Evolutionary conservation across 805 yeast genomes (phyloP).

Genomic region (Starmera caribaea): DNA sequence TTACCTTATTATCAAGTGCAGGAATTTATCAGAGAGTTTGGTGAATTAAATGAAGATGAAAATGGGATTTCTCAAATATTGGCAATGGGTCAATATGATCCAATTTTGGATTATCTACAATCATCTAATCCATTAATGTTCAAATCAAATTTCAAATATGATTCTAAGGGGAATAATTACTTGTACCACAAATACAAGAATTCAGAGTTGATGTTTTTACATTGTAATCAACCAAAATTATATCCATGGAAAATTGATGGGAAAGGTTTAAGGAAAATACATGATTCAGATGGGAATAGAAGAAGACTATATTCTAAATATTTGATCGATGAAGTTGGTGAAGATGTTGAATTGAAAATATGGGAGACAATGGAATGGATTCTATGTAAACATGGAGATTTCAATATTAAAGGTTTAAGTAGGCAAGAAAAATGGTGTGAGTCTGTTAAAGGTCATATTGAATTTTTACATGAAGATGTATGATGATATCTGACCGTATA

Average conservation of each 20-base stretch:
- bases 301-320: constrained; percentile 13
- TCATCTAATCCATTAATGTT: constrained; percentile 6
- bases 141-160: constrained; percentile 8
- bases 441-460: constrained; percentile 27
- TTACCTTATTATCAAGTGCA: constrained; percentile 46
- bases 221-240: constrained; percentile 20
- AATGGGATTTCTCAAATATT: constrained; percentile 31
- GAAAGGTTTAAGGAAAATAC: constrained; percentile 14
- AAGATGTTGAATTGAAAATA: constrained; percentile 20
- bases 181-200: constrained; percentile 10
- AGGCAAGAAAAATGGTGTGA: constrained; percentile 28
- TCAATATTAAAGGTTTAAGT: constrained; percentile 28
- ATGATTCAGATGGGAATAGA: constrained; percentile 11
- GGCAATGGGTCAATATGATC: constrained; percentile 49
- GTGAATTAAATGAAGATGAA: constrained; percentile 24
- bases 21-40: constrained; percentile 45
- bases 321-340: constrained; percentile 15
- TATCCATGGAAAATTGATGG: constrained; percentile 21
- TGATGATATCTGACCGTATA: too few relatives aligned
- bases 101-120: constrained; percentile 29
- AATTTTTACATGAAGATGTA: constrained; percentile 19
- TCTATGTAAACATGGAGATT: constrained; percentile 21
- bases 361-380: constrained; percentile 20
- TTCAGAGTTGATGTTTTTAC: constrained; percentile 18
- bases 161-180: constrained; percentile 11